Conservation (phyloP, 2,329 filamentous ascomycete genomes). For the Onygenales sp. region DNA sequence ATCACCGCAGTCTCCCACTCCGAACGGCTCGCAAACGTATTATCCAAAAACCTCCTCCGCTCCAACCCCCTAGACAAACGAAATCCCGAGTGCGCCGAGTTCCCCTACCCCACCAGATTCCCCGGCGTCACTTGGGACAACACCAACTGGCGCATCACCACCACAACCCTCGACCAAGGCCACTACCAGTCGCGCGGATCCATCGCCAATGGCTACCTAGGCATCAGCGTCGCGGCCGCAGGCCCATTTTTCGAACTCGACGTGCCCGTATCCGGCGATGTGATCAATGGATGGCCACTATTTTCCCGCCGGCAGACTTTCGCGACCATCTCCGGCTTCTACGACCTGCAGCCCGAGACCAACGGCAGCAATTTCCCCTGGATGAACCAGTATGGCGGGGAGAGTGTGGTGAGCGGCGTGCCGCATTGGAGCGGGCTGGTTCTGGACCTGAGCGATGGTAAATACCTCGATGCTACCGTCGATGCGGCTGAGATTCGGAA, state of each 20-base stretch:
- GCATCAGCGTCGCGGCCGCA: slow-evolving; percentile 53
- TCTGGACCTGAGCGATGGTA: slow-evolving; percentile 44
- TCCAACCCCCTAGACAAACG: neutral
- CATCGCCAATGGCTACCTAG: slow-evolving; percentile 55
- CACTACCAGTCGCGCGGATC: slow-evolving; percentile 53
- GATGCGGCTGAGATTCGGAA: slow-evolving; percentile 48
- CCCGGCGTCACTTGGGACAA: slow-evolving; percentile 50
- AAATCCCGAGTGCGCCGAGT: neutral
- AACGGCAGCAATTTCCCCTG: slow-evolving; percentile 57
- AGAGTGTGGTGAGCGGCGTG: slow-evolving; percentile 61
- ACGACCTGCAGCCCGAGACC: slow-evolving; percentile 48
- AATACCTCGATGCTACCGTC: slow-evolving; percentile 52
- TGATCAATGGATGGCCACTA: slow-evolving; percentile 58
- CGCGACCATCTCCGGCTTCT: slow-evolving; percentile 60
- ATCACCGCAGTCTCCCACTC: neutral
- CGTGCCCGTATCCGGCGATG: slow-evolving; percentile 38
- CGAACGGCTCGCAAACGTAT: slow-evolving; percentile 4
- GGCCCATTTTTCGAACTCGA: slow-evolving; percentile 57
- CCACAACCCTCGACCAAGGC: slow-evolving; percentile 45
- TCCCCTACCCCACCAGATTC: slow-evolving; percentile 41
- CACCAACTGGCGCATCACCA: slow-evolving; percentile 46
- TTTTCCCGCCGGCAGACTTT: slow-evolving; percentile 55
- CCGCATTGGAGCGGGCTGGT: slow-evolving; percentile 58
- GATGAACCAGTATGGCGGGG: slow-evolving; percentile 59
- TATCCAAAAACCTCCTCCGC: slow-evolving; percentile 5